Evolutionary conservation across 768 basidiomycete species (phyloP), one percentile per base, ranked within the genome.

Genomic region (Pleurotus salmoneostramineus): DNA sequence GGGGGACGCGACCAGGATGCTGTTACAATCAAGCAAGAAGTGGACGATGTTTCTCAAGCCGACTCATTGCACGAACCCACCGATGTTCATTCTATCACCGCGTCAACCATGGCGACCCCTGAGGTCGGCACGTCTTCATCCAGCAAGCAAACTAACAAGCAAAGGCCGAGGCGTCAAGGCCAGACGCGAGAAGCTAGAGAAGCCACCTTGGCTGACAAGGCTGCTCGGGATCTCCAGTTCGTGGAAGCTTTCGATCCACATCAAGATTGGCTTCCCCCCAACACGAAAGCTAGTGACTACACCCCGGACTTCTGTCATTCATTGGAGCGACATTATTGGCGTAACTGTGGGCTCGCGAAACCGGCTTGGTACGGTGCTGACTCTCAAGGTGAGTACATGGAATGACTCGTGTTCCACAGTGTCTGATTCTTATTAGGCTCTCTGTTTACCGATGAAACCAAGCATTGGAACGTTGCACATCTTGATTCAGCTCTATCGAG

Each of bases 361-460:
- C 80, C 95, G n/a, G 85, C 95, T 3, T 96, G 93, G 95, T 99
- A 99, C 71, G 97, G 96, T 15, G 97, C 97, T 3, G 97, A 99
- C 70, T 88, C 93, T 60, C 84, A 89, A 76, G 96, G 95, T 89
- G 52, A 61, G 83, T 74, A 27, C 21, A 27, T 62, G 32, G 56
- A 6, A 27, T 44, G 10, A 44, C 40, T 32, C 15, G 49, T 44
- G 34, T 46, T 56, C 55, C 21, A 37, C 27, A 11, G 49, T 14
- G 21, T 37, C n/a, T 60, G 6, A 43, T 34, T 15, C 37, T 14
- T 32, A 31, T 33, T 56, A 85, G 83, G 87, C 8, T 87, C 85
- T 0, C 68, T 91, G 2, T 89, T 82, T 68, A 89, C 89, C 4
- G 86, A 93, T 61, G 79, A 84, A 44, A 91, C 91, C 4, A 88